Conservation (phyloP, 2,329 filamentous ascomycete genomes). For the Didymella sp. region DNA sequence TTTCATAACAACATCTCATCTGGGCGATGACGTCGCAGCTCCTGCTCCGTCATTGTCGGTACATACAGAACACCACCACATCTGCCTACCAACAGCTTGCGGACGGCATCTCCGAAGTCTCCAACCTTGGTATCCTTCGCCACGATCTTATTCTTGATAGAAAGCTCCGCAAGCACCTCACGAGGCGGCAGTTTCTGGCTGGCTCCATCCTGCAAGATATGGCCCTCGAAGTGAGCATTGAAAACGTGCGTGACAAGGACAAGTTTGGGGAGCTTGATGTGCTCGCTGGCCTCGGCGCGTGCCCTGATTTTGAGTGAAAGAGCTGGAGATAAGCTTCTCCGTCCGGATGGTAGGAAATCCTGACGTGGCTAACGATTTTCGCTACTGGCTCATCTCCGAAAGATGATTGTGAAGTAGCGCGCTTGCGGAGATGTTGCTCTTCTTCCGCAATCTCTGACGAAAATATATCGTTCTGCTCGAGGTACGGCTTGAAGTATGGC, state of each 20-base stretch:
- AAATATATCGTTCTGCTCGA: background rate
- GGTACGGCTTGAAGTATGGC: too few relatives aligned
- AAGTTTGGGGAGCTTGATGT: background rate
- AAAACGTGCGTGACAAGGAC: background rate
- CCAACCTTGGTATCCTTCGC: background rate
- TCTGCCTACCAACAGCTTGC: background rate
- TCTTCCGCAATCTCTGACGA: background rate
- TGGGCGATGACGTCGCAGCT: background rate
- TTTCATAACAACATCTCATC: background rate
- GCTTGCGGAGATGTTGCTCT: background rate
- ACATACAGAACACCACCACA: background rate
- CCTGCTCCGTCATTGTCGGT: background rate
- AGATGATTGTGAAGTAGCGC: background rate
- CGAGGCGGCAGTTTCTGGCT: background rate
- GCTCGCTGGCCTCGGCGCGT: background rate
- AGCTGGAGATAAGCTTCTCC: background rate
- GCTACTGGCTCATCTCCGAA: background rate
- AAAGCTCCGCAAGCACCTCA: background rate
- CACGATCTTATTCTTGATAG: background rate
- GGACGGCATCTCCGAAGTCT: background rate
- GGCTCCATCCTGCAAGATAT: background rate
- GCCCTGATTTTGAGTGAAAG: background rate
- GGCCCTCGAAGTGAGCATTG: background rate
- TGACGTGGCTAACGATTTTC: background rate
- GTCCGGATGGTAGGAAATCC: background rate